A percentile compares a stretch with the other conserved stretches of the same genome.
Conservation (phyloP, 768 basidiomycete species). For the Gelatoporia subvermispora region DNA sequence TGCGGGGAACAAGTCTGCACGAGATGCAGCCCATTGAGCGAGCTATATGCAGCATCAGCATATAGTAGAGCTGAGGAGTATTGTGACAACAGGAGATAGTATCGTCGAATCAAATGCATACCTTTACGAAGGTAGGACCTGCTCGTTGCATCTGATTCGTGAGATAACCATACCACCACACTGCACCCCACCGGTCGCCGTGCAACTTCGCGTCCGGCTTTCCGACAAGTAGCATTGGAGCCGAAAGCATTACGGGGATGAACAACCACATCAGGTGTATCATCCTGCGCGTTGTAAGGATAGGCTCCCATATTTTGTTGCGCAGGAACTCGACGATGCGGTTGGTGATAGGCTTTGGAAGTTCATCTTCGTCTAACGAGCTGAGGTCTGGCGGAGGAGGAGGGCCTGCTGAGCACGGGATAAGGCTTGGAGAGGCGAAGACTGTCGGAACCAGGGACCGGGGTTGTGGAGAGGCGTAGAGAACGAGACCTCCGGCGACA, state of each 20-base stretch:
- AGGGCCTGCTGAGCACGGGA: conserved; percentile 33
- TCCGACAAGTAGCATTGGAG: conserved; percentile 80
- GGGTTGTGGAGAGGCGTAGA: conserved; percentile 44
- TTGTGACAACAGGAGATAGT: conserved; percentile 4
- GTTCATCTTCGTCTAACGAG: conserved; percentile 54
- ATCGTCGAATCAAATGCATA: conserved; percentile 25
- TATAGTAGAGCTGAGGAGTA: no score
- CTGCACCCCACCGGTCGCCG: conserved; percentile 86
- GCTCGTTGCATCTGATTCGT: conserved; percentile 89
- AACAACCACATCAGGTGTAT: conserved; percentile 79
- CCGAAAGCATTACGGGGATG: conserved; percentile 76
- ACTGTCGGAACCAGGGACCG: conserved; percentile 40
- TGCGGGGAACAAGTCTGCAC: conserved; percentile 89
- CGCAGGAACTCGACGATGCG: conserved; percentile 46
- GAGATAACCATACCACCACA: conserved; percentile 96
- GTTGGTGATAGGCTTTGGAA: conserved; percentile 37
- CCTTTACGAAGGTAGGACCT: conserved; percentile 97
- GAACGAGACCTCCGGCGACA: conserved; percentile 46
- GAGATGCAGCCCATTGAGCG: conserved; percentile 97
- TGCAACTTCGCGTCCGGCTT: conserved; percentile 46
- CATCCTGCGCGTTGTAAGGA: conserved; percentile 81
- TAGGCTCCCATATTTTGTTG: conserved; percentile 72
- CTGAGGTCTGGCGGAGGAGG: conserved; percentile 13
- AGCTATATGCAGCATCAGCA: conserved; percentile 43
- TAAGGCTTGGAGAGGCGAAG: conserved; percentile 46